These are phyloP conservation scores for Neurospora sp. DNA, from an alignment of 2,329 filamentous ascomycete species.

Conservation along the genomic window DNA sequence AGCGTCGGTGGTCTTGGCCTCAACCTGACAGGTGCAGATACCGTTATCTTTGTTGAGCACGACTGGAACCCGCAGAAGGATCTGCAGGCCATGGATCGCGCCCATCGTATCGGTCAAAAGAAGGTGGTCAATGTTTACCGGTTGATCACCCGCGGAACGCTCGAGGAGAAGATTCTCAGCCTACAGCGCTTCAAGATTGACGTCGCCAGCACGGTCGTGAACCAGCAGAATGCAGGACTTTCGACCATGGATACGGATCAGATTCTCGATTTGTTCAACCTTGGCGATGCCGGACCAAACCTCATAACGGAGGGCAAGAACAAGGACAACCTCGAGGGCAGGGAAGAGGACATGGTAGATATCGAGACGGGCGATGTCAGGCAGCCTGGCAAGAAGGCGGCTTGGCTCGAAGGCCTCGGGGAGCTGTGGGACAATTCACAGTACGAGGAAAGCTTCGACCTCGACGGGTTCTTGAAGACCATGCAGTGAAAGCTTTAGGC, in stretches of 20 bases:
- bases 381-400: constrained; percentile 86
- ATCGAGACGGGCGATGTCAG: constrained; percentile 84
- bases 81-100: constrained; percentile 96
- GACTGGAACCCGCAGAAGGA: constrained; percentile 99
- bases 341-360: constrained; percentile 83
- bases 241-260: constrained; percentile 97
- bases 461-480: constrained; percentile 89
- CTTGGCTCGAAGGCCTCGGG: constrained; percentile 87
- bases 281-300: constrained; percentile 67
- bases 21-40: constrained; percentile 93
- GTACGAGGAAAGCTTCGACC: constrained; percentile 95
- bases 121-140: constrained; percentile 99
- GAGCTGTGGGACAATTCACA: constrained; percentile 96
- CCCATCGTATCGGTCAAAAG: constrained; percentile 97
- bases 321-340: constrained; percentile 46
- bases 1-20: constrained; percentile 90
- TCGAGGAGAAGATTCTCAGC: constrained; percentile 97
- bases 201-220: constrained; percentile 94
- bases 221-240: constrained; percentile 94
- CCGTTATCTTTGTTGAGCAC: constrained; percentile 98
- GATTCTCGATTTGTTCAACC: constrained; percentile 90
- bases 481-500: constrained; percentile 54
- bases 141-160: constrained; percentile 85
- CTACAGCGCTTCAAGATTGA: constrained; percentile 99
- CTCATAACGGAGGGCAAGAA: constrained; percentile 50